Conservation (phyloP, 345 rosid genomes). For the Hibiscus mutabilis region DNA sequence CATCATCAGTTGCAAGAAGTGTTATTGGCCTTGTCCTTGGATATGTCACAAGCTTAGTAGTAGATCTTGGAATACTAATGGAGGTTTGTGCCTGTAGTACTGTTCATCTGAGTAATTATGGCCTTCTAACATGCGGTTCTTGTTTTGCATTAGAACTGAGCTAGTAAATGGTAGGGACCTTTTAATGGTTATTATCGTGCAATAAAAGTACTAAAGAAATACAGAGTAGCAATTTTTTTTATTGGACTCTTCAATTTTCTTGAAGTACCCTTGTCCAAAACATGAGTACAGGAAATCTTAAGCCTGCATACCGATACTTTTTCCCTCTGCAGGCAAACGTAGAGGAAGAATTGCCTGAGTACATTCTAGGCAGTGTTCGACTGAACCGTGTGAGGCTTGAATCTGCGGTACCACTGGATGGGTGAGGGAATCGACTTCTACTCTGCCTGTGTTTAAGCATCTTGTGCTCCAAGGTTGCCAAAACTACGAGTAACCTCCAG, state of each 20-base stretch:
- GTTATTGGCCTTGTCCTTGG: constrained; percentile 93
- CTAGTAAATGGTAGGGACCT: constrained; percentile 5
- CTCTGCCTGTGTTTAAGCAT: neutral
- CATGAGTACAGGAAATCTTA: neutral
- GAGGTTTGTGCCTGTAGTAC: constrained; percentile 51
- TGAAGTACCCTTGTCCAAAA: no score
- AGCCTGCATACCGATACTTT: constrained; percentile 17
- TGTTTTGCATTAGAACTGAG: neutral
- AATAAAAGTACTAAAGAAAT: neutral
- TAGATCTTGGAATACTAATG: constrained; percentile 84
- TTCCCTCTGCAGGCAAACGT: constrained; percentile 63
- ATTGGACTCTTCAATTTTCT: neutral
- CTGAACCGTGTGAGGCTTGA: constrained; percentile 67
- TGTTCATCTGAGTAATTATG: neutral
- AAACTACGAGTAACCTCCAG: neutral
- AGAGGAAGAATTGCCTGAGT: constrained; percentile 81
- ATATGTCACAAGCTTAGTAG: constrained; percentile 90
- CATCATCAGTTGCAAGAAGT: constrained; percentile 92
- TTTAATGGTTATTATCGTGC: neutral
- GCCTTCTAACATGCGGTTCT: neutral
- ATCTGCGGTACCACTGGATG: constrained; percentile 57
- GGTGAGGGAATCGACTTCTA: constrained; percentile 20
- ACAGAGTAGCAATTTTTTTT: neutral
- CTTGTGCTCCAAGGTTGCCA: neutral
- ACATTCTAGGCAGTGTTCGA: constrained; percentile 84